phyloP scores from a whole-genome alignment of 345 rosid species.

The Diplotaxis tenuifolia region DNA sequence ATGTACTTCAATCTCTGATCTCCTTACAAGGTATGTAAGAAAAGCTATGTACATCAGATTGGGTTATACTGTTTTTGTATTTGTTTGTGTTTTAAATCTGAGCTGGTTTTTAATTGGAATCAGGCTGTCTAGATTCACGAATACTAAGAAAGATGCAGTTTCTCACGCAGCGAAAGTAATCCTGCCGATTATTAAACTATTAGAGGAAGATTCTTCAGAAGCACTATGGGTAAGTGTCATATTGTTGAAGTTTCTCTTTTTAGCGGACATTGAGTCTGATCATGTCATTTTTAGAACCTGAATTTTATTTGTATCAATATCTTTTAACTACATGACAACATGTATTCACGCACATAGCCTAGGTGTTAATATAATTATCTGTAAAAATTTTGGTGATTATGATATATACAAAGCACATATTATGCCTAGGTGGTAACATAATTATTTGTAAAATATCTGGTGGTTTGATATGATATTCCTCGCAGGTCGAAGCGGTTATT shows the following conservation, averaged over 20 bases:
- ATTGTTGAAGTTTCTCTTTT: not conserved
- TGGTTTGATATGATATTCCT: conserved; percentile 1
- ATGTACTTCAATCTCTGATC: conserved; percentile 64
- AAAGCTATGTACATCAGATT: not conserved
- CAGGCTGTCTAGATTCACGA: conserved; percentile 73
- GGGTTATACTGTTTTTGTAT: not conserved
- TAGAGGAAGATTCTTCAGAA: conserved; percentile 67
- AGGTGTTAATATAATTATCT: too few relatives aligned
- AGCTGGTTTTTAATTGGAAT: conserved; percentile 10
- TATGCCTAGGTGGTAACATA: not conserved
- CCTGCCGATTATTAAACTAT: conserved; percentile 64
- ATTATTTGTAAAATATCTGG: not conserved
- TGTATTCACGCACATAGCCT: not conserved
- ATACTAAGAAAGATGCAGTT: conserved; percentile 65
- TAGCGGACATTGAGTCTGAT: not conserved
- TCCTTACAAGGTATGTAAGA: conserved; percentile 60
- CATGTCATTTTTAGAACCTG: conserved; percentile 2
- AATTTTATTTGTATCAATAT: not conserved
- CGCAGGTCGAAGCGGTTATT: conserved; percentile 71
- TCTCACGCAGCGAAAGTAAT: conserved; percentile 57
- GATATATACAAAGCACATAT: not conserved
- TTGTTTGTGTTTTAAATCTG: not conserved
- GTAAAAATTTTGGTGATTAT: too few relatives aligned
- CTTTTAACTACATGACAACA: not conserved
- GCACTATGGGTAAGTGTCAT: conserved; percentile 54